Conservation (phyloP, 1,284 basidiomycete species). For the Apiotrichum akiyoshidainum region DNA sequence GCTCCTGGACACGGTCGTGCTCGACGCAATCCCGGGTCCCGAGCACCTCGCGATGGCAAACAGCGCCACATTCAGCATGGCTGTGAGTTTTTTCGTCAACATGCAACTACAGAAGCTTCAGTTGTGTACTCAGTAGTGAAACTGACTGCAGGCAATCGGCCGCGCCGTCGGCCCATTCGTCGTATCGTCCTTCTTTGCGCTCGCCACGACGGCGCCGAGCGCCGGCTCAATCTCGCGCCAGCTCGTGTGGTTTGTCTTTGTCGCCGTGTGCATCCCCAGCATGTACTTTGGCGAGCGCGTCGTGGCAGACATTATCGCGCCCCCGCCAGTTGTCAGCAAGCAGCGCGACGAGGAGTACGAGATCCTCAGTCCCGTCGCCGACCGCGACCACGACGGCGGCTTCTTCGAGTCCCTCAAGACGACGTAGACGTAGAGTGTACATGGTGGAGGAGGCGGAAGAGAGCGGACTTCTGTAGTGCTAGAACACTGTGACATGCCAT, state of each 20-base stretch:
- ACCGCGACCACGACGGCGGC: too few relatives aligned
- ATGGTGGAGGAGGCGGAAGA: too few relatives aligned
- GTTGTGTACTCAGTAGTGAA: too few relatives aligned
- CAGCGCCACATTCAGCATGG: conserved; percentile 38
- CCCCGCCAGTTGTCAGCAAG: neutral
- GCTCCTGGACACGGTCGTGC: conserved; percentile 36
- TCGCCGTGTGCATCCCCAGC: conserved; percentile 25
- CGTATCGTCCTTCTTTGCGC: conserved; percentile 33
- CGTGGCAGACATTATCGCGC: neutral
- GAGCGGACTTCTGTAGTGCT: too few relatives aligned
- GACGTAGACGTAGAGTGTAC: too few relatives aligned
- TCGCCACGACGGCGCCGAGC: conserved; percentile 26
- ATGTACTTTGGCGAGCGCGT: conserved; percentile 28
- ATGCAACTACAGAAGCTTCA: too few relatives aligned
- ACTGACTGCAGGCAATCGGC: conserved; percentile 24
- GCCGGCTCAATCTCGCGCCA: conserved; percentile 26
- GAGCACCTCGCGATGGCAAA: conserved; percentile 40
- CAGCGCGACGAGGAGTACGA: conserved; percentile 9
- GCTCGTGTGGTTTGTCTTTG: conserved; percentile 38
- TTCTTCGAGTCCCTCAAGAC: too few relatives aligned
- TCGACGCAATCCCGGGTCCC: conserved; percentile 38
- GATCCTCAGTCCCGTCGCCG: neutral
- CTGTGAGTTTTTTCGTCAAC: conserved; percentile 20
- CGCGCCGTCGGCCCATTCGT: conserved; percentile 39
- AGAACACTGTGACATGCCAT: too few relatives aligned